Evolutionary conservation across 208 protist genomes (phyloP), one percentile per base, ranked within the genome.

Genomic region (Trypanosoma melophagium): DNA sequence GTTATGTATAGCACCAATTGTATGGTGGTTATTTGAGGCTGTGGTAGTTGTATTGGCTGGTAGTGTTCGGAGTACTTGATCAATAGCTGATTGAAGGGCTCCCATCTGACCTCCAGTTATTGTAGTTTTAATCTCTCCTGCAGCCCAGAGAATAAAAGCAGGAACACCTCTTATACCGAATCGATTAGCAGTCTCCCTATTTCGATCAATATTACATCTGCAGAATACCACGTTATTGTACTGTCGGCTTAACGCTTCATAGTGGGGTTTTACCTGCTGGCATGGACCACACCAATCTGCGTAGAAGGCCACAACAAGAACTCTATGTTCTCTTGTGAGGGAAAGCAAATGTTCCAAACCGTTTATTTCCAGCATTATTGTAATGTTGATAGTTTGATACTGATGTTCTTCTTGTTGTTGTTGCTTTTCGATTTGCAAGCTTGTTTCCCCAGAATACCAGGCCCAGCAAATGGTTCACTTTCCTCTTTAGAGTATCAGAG

Each of bases 271-370:
- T 25, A 95, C 80, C 28, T 54, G 38, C 63, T 92, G 71, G 65
- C 93, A 96, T 7, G 93, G 88, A 9, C 93, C 90, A 53, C 90
- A 96, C 93, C 90, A 96, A 60, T 87, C 85, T 7, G 91, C 88
- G 70, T 93, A 94, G 63, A 96, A 96, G 51, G 96, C 80, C 2
- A 97, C 73, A 10, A 96, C 86, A 35, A 88, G 84, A 42, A 93
- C 71, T 19, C 62, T 51, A 28, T 79, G 42, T 45, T 76, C 69
- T 59, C 73, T 72, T 16, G 79, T 71, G 5, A 89, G 61, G 7
- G 77, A 73, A 41, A 86, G 66, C 35, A 95, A 61, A 59, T 95
- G 82, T 1, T 54, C 67, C 12, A 93, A 50, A n/a, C 85, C 80
- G n/a, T 71, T 78, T 31, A 95, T 87, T 60, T 95, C 90, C 59